Conservation (phyloP, 2,329 filamentous ascomycete species). For the Orbilia ellipsospora region DNA sequence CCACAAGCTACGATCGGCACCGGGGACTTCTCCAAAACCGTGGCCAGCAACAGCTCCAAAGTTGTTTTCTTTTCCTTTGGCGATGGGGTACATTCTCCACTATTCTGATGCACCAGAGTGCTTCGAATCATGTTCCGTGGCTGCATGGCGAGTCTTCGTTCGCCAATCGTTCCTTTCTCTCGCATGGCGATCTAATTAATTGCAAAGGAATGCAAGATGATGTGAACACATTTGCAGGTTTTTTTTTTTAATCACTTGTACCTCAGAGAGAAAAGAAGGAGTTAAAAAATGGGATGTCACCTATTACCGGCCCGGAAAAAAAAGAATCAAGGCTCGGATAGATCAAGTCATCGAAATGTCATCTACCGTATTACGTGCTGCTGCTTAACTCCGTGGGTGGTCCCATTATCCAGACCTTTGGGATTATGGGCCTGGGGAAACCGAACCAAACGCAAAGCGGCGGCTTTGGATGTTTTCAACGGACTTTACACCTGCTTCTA, state of each 20-base stretch:
- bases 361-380: conserved; percentile 43
- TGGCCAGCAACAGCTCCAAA: conserved; percentile 1
- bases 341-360: conserved; percentile 53
- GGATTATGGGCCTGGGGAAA: conserved; percentile 45
- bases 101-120: conserved; percentile 55
- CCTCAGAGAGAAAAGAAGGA: too few relatives aligned
- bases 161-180: conserved; percentile 55
- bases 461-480: conserved; percentile 30
- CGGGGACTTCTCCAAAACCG: conserved; percentile 44
- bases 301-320: conserved; percentile 31
- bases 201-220: conserved; percentile 56
- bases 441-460: conserved; percentile 20
- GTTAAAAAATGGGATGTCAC: too few relatives aligned
- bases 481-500: conserved; percentile 36
- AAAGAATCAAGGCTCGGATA: conserved; percentile 40
- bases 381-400: conserved; percentile 53
- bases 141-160: conserved; percentile 54
- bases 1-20: conserved; percentile 49
- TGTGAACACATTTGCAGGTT: conserved; percentile 47
- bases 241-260: conserved; percentile 4
- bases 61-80: conserved; percentile 53
- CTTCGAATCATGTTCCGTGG: conserved; percentile 56
- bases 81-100: conserved; percentile 30
- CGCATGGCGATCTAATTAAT: conserved; percentile 55
- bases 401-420: conserved; percentile 51